Evolutionary conservation across 257 asterid genomes (phyloP).

Genomic region (Nicotiana undulata): DNA sequence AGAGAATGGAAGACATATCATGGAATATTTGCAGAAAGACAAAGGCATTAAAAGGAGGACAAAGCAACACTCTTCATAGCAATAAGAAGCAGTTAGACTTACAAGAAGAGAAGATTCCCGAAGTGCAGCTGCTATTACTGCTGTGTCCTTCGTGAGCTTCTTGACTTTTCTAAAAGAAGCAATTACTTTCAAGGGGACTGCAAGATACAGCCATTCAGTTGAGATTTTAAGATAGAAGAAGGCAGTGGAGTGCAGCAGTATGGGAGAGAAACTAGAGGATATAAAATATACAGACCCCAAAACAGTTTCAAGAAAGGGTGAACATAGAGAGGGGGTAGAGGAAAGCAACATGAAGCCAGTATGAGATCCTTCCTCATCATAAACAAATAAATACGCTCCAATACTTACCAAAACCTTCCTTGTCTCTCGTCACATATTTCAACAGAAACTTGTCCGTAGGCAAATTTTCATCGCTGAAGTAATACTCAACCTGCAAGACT

Average conservation of each 20-base stretch:
- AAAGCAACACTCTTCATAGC: not conserved
- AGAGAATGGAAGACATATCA: slow-evolving; percentile 1
- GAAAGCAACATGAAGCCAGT: not conserved
- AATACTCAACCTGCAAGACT: slow-evolving; percentile 76
- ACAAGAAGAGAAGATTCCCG: slow-evolving; percentile 76
- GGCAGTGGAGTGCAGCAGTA: not conserved
- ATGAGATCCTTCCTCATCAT: not conserved
- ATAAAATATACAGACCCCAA: not conserved
- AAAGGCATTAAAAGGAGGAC: not conserved
- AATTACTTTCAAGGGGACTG: slow-evolving; percentile 88
- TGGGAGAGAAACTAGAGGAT: not conserved
- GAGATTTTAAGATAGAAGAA: slow-evolving; percentile 7
- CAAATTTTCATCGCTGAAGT: slow-evolving; percentile 90
- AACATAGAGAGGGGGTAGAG: not conserved
- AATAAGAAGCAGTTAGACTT: slow-evolving; percentile 22
- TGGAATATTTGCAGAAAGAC: not conserved
- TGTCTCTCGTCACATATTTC: slow-evolving; percentile 48
- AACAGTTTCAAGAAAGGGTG: not conserved
- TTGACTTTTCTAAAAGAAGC: slow-evolving; percentile 82
- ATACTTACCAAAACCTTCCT: slow-evolving; percentile 71
- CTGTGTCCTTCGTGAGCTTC: slow-evolving; percentile 64
- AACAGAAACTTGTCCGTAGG: slow-evolving; percentile 71
- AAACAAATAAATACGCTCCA: not conserved
- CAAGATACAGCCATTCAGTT: slow-evolving; percentile 21
- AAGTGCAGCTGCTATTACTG: slow-evolving; percentile 68